Base-by-base conservation (phyloP, 2,329 filamentous ascomycete genomes). In the Calonectria pseudoturangicola region DNA sequence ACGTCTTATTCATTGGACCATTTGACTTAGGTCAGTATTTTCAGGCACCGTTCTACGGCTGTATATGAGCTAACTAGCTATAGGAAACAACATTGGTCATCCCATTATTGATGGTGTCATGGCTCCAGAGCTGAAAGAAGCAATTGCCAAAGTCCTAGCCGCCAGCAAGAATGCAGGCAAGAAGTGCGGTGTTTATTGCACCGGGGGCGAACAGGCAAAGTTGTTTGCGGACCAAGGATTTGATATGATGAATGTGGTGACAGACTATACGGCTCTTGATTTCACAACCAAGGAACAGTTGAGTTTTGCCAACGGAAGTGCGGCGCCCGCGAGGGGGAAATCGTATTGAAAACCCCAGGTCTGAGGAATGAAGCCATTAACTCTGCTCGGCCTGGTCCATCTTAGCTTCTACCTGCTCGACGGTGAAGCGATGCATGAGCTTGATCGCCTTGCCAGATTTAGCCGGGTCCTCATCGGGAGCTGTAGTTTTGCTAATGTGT, bases 351-450 rank as follows among this genome's bases (percentile, higher is more conserved):
- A 12, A 60, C 5, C 3, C 9, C 3, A 45, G 21, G 12, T 47
- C 25, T 60, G 18, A 66, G 28, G 6, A 21, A 28, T 0, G 6
- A 16, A 12, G 33, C 16, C 33, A 63, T 70, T 77, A 81, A 63
- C 68, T 74, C 28, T 76, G 73, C 75, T 89, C 88, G 15, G 88
- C 89, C 45, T 88, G 84, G 78, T 95, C 90, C 93, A 96, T 95
- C 81, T 92, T 90, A 21, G 86, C 87, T 73, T 90, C 86, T 2
- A 96, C 90, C 71, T 95, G 89, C 5, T 91, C 89, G 30, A 89
- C 85, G 0, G 90, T 92, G 83, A 96, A 94, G 21, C 93, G 89
- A 82, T 96, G 94, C 93, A 96, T 96, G 60, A 96, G 86, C 82
- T 95, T 95, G 69, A 89, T 84, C 1, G 93, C 92, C 73, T 90